Percentiles rank a stretch among this genome's conserved stretches.
These are phyloP conservation scores for Torrubiella hemipterigena DNA, from an alignment of 2,329 filamentous ascomycete genomes.

Conservation along the genomic window DNA sequence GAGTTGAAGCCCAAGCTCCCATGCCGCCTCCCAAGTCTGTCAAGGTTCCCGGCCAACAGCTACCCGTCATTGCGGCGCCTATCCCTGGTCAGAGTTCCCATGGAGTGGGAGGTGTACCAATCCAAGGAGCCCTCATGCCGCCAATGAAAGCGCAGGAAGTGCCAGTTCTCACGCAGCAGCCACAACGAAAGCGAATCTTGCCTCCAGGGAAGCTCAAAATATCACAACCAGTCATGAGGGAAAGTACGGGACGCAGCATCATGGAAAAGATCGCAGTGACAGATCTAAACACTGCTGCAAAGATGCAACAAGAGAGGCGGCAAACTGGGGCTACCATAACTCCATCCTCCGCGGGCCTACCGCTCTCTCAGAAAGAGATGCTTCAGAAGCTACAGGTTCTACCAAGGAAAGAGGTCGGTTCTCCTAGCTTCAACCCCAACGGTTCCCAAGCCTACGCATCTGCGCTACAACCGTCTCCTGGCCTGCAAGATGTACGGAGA, in stretches of 20 bases:
- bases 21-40: neutral
- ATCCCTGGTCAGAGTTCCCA: slow-evolving; percentile 19
- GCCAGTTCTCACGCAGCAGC: slow-evolving; percentile 9
- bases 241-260: slow-evolving; percentile 23
- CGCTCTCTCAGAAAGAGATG: neutral
- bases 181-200: slow-evolving; percentile 13
- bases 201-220: slow-evolving; percentile 31
- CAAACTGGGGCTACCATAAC: too few relatives aligned
- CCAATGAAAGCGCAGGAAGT: slow-evolving; percentile 21
- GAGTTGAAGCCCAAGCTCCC: too few relatives aligned
- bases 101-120: slow-evolving; percentile 25
- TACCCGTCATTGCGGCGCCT: slow-evolving; percentile 27
- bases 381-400: neutral
- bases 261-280: slow-evolving; percentile 34
- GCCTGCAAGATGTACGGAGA: too few relatives aligned
- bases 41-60: slow-evolving; percentile 6
- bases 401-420: neutral
- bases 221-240: slow-evolving; percentile 33
- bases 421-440: neutral
- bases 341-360: too few relatives aligned
- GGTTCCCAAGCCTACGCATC: too few relatives aligned
- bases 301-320: slow-evolving; percentile 31
- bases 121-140: slow-evolving; percentile 29
- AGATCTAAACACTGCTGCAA: slow-evolving; percentile 35
- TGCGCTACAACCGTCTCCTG: too few relatives aligned